Evolutionary conservation across 2,329 filamentous ascomycete genomes (phyloP).

Genomic region (Sarocladium strictum): DNA sequence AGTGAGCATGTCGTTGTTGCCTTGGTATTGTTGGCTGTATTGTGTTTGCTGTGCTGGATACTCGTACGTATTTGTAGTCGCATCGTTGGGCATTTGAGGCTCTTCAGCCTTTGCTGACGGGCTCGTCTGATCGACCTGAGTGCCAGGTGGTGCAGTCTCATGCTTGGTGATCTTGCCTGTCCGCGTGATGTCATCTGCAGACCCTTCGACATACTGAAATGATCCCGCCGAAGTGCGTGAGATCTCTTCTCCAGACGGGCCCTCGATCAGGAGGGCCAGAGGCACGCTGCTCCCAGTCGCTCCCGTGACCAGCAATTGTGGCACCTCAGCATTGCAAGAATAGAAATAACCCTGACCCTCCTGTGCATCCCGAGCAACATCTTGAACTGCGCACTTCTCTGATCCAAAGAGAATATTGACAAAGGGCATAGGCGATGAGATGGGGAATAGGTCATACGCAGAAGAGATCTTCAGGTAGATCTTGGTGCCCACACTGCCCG

Average conservation of each 20-base stretch:
- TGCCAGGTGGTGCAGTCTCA: constrained; percentile 30
- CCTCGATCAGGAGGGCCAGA: constrained; percentile 48
- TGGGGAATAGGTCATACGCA: constrained; percentile 61
- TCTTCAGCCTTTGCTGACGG: constrained; percentile 36
- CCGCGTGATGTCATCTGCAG: constrained; percentile 37
- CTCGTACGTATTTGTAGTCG: constrained; percentile 40
- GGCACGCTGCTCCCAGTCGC: constrained; percentile 46
- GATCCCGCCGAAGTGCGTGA: constrained; percentile 40
- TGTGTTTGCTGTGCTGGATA: constrained; percentile 36
- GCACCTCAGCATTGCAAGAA: constrained; percentile 65
- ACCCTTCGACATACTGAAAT: constrained; percentile 47
- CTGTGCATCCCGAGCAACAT: constrained; percentile 55
- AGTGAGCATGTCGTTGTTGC: constrained; percentile 47
- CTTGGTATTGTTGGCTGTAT: constrained; percentile 29
- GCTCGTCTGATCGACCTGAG: constrained; percentile 32
- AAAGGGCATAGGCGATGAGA: constrained; percentile 47
- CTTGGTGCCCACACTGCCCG: constrained; percentile 64
- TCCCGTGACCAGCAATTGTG: constrained; percentile 49
- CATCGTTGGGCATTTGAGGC: constrained; percentile 22
- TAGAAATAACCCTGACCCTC: constrained; percentile 58
- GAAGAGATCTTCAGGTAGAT: constrained; percentile 70
- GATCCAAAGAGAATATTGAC: constrained; percentile 73
- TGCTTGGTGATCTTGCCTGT: constrained; percentile 29
- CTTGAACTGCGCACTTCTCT: constrained; percentile 56
- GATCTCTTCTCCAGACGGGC: constrained; percentile 45